A percentile compares a stretch with the other conserved stretches of the same genome.
Evolutionary conservation across 768 basidiomycete species (phyloP).

Genomic region (Suillus discolor): DNA sequence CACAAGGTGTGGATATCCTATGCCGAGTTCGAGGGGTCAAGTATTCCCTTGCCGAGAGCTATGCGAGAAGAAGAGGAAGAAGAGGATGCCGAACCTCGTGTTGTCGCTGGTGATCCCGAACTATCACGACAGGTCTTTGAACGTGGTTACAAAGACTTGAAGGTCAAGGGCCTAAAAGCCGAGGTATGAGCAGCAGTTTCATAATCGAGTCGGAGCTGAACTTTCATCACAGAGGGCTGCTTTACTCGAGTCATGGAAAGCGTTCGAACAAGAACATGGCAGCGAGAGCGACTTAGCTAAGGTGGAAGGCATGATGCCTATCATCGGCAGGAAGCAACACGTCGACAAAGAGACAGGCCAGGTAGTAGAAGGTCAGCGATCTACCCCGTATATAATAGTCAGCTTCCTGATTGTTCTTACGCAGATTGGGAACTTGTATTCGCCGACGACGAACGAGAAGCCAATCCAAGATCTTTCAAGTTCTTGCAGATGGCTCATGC

Average conservation of each 20-base stretch:
- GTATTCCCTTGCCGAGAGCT: constrained; percentile 64
- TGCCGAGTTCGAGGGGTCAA: constrained; percentile 87
- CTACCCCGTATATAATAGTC: not conserved
- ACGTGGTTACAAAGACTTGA: constrained; percentile 86
- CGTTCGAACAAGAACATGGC: constrained; percentile 85
- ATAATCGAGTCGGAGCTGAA: not conserved
- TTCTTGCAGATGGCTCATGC: constrained; percentile 95
- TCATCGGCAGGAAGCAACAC: constrained; percentile 81
- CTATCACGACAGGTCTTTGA: constrained; percentile 82
- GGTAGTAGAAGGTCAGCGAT: constrained; percentile 75
- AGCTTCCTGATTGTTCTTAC: constrained; percentile 8
- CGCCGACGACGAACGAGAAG: constrained; percentile 93
- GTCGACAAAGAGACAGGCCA: constrained; percentile 86
- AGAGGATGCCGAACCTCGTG: constrained; percentile 52
- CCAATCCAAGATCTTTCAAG: constrained; percentile 92
- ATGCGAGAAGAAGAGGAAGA: constrained; percentile 68
- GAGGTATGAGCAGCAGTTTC: constrained; percentile 58
- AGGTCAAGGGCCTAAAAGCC: constrained; percentile 77
- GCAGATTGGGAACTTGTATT: constrained; percentile 95
- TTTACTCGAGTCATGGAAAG: constrained; percentile 93
- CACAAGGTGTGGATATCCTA: constrained; percentile 98
- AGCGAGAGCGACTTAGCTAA: constrained; percentile 70
- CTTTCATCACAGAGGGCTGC: constrained; percentile 71
- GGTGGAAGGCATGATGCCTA: constrained; percentile 93
- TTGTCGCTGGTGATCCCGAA: constrained; percentile 70